These are phyloP conservation scores for Radiomyces spectabilis DNA, from an alignment of 192 early-diverging fungal genomes.

Conservation along the genomic window DNA sequence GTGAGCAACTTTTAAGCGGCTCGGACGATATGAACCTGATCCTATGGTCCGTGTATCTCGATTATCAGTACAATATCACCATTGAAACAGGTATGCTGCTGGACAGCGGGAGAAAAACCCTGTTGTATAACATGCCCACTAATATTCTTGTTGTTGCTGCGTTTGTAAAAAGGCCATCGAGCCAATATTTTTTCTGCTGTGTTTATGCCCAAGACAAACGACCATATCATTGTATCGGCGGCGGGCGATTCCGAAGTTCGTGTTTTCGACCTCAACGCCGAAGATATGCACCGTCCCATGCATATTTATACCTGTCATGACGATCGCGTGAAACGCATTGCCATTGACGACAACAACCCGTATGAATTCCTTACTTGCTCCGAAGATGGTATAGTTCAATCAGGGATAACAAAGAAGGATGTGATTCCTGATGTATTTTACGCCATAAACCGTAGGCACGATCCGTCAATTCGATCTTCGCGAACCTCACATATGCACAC, in stretches of 20 bases:
- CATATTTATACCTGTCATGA: constrained; percentile 43
- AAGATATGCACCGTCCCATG: too few relatives aligned
- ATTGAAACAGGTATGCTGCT: constrained; percentile 29
- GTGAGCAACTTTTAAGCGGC: constrained; percentile 45
- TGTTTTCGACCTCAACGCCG: constrained; percentile 18
- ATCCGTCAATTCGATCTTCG: constrained; percentile 56
- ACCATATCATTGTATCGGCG: constrained; percentile 50
- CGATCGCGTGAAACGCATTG: constrained; percentile 42
- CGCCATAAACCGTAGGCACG: constrained; percentile 4
- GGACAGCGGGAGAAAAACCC: too few relatives aligned
- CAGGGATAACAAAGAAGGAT: not conserved
- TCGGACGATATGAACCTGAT: constrained; percentile 55
- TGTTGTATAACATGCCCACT: too few relatives aligned
- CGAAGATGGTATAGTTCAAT: constrained; percentile 42
- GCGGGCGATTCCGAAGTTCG: constrained; percentile 46
- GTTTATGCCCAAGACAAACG: constrained; percentile 52
- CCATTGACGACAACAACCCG: constrained; percentile 33
- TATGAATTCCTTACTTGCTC: constrained; percentile 50
- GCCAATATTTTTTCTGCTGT: constrained; percentile 75
- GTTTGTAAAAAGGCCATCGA: constrained; percentile 51
- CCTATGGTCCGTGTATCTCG: constrained; percentile 40
- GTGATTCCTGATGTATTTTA: not conserved
- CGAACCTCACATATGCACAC: constrained; percentile 24
- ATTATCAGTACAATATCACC: constrained; percentile 27
- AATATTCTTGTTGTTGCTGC: too few relatives aligned